Evolutionary conservation across 257 asterid genomes (phyloP).

Genomic region (Lithospermum erythrorhizon): DNA sequence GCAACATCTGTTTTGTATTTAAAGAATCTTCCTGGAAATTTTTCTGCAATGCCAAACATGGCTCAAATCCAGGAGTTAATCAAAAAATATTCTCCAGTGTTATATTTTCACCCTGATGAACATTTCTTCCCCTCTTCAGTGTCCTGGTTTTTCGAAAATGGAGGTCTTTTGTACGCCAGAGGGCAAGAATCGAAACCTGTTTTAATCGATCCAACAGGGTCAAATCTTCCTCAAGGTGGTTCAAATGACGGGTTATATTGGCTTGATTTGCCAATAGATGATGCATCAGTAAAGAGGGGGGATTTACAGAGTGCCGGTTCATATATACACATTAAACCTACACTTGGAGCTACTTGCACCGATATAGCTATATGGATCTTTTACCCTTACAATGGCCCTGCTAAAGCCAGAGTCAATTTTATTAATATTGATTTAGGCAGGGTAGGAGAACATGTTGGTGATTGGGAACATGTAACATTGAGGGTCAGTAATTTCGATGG

Average conservation of each 20-base stretch:
- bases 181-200: neutral
- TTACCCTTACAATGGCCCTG: slow-evolving; percentile 47
- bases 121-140: slow-evolving; percentile 59
- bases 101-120: slow-evolving; percentile 69
- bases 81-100: slow-evolving; percentile 39
- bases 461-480: slow-evolving; percentile 77
- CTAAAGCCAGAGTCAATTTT: slow-evolving; percentile 54
- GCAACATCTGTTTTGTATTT: slow-evolving; percentile 30
- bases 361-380: slow-evolving; percentile 7
- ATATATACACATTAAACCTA: slow-evolving; percentile 8
- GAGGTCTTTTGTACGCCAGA: slow-evolving; percentile 2
- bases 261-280: slow-evolving; percentile 6
- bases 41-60: slow-evolving; percentile 44
- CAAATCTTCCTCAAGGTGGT: slow-evolving; percentile 10
- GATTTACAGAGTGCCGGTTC: slow-evolving; percentile 1
- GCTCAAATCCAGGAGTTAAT: slow-evolving; percentile 46
- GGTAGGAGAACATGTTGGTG: slow-evolving; percentile 74
- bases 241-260: slow-evolving; percentile 8
- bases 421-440: slow-evolving; percentile 37
- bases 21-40: slow-evolving; percentile 26
- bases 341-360: slow-evolving; percentile 3
- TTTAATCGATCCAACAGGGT: no score
- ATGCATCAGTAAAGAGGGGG: slow-evolving; percentile 1
- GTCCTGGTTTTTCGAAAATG: slow-evolving; percentile 27
- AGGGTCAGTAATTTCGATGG: slow-evolving; percentile 74